Percentiles rank a stretch among this genome's conserved stretches.
Conservation (phyloP, 495 filamentous ascomycete species). For the Lindgomyces ingoldianus region DNA sequence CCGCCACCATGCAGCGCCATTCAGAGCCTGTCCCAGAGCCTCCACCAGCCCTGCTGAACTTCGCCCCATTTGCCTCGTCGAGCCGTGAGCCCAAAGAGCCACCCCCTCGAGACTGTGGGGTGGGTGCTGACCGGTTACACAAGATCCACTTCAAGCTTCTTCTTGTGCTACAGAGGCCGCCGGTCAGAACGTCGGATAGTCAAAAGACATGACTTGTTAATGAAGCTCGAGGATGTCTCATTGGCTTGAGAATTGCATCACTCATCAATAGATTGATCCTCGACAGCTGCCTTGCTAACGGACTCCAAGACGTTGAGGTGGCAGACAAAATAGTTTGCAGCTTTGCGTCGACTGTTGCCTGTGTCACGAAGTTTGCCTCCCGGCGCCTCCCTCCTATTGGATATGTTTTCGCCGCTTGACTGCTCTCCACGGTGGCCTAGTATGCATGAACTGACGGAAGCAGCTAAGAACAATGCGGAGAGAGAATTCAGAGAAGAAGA, state of each 20-base stretch:
- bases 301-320: background rate
- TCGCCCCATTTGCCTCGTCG: slow-evolving; percentile 15
- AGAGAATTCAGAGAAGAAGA: too few relatives aligned
- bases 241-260: slow-evolving; percentile 5
- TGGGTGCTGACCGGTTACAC: slow-evolving; percentile 24
- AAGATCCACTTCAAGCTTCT: slow-evolving; percentile 1
- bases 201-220: too few relatives aligned
- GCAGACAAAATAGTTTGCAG: background rate
- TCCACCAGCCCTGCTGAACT: background rate
- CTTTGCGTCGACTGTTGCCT: slow-evolving; percentile 26
- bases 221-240: slow-evolving; percentile 1
- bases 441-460: background rate
- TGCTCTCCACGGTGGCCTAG: slow-evolving; percentile 6
- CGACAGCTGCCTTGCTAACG: slow-evolving; percentile 14
- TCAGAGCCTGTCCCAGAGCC: background rate
- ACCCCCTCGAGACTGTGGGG: background rate
- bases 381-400: slow-evolving; percentile 8
- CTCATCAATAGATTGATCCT: background rate
- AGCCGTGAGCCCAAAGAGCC: background rate
- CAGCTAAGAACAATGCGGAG: background rate
- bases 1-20: background rate
- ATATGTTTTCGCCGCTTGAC: background rate
- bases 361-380: slow-evolving; percentile 1
- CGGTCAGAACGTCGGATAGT: slow-evolving; percentile 18
- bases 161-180: slow-evolving; percentile 20